These are phyloP conservation scores for Maudiozyma serrabonitensis DNA, from an alignment of 805 yeast species.

Conservation along the genomic window DNA sequence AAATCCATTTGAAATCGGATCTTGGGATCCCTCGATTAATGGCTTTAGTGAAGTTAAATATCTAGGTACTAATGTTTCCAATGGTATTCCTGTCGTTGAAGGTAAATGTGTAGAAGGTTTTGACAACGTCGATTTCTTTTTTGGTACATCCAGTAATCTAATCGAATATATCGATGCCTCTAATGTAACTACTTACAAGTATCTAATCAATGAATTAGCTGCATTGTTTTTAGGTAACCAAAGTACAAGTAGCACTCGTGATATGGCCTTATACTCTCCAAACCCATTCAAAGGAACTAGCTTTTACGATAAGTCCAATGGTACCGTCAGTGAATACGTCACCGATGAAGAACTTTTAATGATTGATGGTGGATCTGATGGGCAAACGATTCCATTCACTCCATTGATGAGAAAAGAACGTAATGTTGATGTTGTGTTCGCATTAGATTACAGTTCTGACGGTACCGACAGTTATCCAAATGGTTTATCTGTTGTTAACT, in stretches of 20 bases:
- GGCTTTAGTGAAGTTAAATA: conserved; percentile 59
- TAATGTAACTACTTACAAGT: conserved; percentile 41
- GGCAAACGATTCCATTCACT: conserved; percentile 48
- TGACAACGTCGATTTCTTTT: conserved; percentile 72
- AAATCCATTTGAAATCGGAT: conserved; percentile 66
- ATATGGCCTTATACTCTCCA: conserved; percentile 61
- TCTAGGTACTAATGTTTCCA: conserved; percentile 53
- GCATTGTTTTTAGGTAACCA: conserved; percentile 36
- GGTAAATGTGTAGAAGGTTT: conserved; percentile 53
- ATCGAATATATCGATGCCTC: conserved; percentile 56
- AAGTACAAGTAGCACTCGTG: conserved; percentile 40
- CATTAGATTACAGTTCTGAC: conserved; percentile 62
- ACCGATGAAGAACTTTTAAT: conserved; percentile 37
- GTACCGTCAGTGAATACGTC: conserved; percentile 31
- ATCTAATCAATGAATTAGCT: conserved; percentile 30
- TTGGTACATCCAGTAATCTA: conserved; percentile 75
- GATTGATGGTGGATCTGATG: conserved; percentile 66
- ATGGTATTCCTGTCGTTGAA: conserved; percentile 44
- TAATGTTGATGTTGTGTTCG: conserved; percentile 50
- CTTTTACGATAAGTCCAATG: conserved; percentile 12
- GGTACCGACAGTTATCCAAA: conserved; percentile 53
- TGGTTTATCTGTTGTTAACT: conserved; percentile 47
- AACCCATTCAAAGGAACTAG: conserved; percentile 53
- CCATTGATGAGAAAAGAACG: conserved; percentile 54
- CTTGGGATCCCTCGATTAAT: conserved; percentile 72